Percentiles rank a stretch among this genome's conserved stretches.
phyloP scores from a whole-genome alignment of 306 rosid genomes.

The Sophora flavescens region DNA sequence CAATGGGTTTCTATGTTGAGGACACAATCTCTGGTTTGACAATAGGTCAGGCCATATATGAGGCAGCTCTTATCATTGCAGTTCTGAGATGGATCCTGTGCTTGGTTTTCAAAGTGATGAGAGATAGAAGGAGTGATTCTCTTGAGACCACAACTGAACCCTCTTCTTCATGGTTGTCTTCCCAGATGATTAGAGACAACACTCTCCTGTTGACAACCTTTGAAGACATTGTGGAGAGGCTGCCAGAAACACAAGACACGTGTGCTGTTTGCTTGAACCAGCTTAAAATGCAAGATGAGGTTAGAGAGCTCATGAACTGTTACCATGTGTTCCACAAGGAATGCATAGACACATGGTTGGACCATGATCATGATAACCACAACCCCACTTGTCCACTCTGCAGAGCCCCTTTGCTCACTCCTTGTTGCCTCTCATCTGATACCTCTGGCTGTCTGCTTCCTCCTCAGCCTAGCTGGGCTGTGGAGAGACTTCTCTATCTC shows the following conservation, averaged over 20 bases:
- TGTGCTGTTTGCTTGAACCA: slow-evolving; percentile 81
- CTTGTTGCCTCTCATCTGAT: slow-evolving; percentile 39
- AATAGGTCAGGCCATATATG: slow-evolving; percentile 63
- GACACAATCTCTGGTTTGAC: slow-evolving; percentile 52
- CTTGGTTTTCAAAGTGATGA: slow-evolving; percentile 52
- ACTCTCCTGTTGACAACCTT: slow-evolving; percentile 57
- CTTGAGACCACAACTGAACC: not conserved
- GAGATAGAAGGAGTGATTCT: slow-evolving; percentile 30
- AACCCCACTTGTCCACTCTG: slow-evolving; percentile 76
- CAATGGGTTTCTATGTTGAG: slow-evolving; percentile 61
- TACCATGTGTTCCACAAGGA: slow-evolving; percentile 80
- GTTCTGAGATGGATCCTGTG: slow-evolving; percentile 66
- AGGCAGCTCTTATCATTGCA: slow-evolving; percentile 72
- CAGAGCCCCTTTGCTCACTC: slow-evolving; percentile 67
- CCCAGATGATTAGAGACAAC: slow-evolving; percentile 54
- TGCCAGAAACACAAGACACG: slow-evolving; percentile 56
- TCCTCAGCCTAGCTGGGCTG: slow-evolving; percentile 85
- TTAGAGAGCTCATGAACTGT: slow-evolving; percentile 77
- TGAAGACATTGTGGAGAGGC: slow-evolving; percentile 57
- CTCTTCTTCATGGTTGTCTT: slow-evolving; percentile 43
- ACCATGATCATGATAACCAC: slow-evolving; percentile 58
- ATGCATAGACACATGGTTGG: slow-evolving; percentile 81
- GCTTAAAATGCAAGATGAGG: slow-evolving; percentile 60
- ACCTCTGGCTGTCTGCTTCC: slow-evolving; percentile 44
- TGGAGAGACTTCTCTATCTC: slow-evolving; percentile 82